Conservation (phyloP, 805 yeast genomes). For the Candida orba region DNA sequence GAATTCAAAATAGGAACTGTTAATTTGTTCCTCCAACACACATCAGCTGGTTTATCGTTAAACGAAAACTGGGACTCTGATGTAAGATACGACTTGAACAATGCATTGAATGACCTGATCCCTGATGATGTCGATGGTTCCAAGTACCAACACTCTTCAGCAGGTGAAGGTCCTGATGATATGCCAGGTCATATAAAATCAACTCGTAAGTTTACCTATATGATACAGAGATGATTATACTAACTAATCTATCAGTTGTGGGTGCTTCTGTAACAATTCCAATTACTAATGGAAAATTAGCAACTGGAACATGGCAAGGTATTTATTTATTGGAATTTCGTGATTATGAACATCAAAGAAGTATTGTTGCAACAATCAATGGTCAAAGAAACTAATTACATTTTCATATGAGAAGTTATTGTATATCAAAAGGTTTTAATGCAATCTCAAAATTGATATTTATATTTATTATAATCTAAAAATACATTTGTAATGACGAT, state of each 20-base stretch:
- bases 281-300: slow-evolving; percentile 57
- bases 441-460: too few species aligned
- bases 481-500: too few species aligned
- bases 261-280: slow-evolving; percentile 67
- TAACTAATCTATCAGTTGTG: slow-evolving; percentile 26
- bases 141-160: slow-evolving; percentile 23
- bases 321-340: slow-evolving; percentile 73
- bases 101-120: slow-evolving; percentile 53
- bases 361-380: slow-evolving; percentile 65
- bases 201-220: slow-evolving; percentile 22
- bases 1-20: slow-evolving; percentile 56
- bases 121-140: slow-evolving; percentile 46
- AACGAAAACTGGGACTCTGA: slow-evolving; percentile 81
- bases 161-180: slow-evolving; percentile 77
- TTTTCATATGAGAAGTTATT: background rate
- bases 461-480: too few species aligned
- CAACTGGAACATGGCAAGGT: slow-evolving; percentile 84
- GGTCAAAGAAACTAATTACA: slow-evolving; percentile 35
- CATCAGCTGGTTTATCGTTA: slow-evolving; percentile 69
- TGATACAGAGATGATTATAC: too few species aligned
- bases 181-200: slow-evolving; percentile 79
- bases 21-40: slow-evolving; percentile 67
- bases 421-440: too few species aligned
- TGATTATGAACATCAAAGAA: slow-evolving; percentile 52
- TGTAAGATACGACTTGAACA: slow-evolving; percentile 62